Evolutionary conservation across 305 asterid species (phyloP).

Genomic region (Fraxinus sp.): DNA sequence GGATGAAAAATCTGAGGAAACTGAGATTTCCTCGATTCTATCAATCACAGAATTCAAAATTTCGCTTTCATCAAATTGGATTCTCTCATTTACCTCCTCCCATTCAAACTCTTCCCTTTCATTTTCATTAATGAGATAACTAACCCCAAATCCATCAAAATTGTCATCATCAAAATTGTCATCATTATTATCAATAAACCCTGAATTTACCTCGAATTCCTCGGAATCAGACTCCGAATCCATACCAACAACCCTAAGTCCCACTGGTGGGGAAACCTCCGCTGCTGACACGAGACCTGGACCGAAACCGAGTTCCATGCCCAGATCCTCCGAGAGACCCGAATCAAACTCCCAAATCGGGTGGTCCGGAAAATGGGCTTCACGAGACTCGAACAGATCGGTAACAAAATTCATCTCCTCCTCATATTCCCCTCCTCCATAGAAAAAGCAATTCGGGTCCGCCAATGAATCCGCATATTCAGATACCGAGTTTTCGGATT

Average conservation of each 20-base stretch:
- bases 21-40: background rate
- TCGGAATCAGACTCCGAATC: conserved; percentile 76
- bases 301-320: conserved; percentile 49
- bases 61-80: background rate
- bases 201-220: conserved; percentile 58
- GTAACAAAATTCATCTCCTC: conserved; percentile 60
- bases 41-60: background rate
- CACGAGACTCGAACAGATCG: conserved; percentile 60
- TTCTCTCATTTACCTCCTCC: conserved; percentile 80
- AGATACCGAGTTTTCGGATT: conserved; percentile 35
- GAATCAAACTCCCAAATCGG: conserved; percentile 39
- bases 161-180: background rate
- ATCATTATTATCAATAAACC: conserved; percentile 25
- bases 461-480: conserved; percentile 35
- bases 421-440: conserved; percentile 42
- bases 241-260: conserved; percentile 53
- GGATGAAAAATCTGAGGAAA: conserved; percentile 15
- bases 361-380: conserved; percentile 31
- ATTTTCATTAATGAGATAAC: conserved; percentile 24
- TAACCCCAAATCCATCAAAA: background rate
- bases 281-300: conserved; percentile 34
- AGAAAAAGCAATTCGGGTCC: conserved; percentile 43
- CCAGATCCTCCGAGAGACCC: conserved; percentile 30
- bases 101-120: conserved; percentile 70
- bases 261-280: conserved; percentile 8